phyloP scores from a whole-genome alignment of 75 land plant genomes.

The Azolla pinnata region DNA sequence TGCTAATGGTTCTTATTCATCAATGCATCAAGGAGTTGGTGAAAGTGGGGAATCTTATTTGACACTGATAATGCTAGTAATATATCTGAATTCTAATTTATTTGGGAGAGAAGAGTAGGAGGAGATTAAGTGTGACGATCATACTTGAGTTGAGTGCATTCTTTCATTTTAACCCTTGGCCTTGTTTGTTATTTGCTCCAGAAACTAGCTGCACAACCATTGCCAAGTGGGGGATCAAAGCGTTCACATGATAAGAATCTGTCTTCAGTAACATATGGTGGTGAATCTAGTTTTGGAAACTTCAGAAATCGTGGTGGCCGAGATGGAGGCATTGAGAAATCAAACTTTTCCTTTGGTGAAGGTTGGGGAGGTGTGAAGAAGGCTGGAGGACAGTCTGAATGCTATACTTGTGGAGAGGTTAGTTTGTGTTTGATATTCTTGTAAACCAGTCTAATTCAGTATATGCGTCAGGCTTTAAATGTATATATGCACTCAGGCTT shows the following conservation, averaged over 20 bases:
- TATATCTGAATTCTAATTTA: too few species aligned
- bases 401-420: conserved; percentile 42
- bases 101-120: too few species aligned
- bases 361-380: conserved; percentile 24
- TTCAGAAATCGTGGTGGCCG: conserved; percentile 20
- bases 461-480: too few species aligned
- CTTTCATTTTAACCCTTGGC: not conserved
- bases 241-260: conserved; percentile 22
- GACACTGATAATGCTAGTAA: too few species aligned
- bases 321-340: conserved; percentile 12
- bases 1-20: too few species aligned
- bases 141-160: too few species aligned
- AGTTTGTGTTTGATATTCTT: not conserved
- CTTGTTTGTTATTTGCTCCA: conserved; percentile 1
- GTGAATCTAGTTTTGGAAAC: conserved; percentile 14
- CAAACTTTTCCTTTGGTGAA: conserved; percentile 19
- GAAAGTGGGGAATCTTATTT: too few species aligned
- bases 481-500: too few species aligned
- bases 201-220: conserved; percentile 27
- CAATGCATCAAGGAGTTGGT: too few species aligned
- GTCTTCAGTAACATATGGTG: too few species aligned
- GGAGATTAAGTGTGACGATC: too few species aligned
- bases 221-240: conserved; percentile 24
- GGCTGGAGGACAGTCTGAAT: conserved; percentile 14
- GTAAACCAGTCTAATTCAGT: too few species aligned